phyloP scores from a whole-genome alignment of 768 basidiomycete species.

The Hygrocybe coccinea region DNA sequence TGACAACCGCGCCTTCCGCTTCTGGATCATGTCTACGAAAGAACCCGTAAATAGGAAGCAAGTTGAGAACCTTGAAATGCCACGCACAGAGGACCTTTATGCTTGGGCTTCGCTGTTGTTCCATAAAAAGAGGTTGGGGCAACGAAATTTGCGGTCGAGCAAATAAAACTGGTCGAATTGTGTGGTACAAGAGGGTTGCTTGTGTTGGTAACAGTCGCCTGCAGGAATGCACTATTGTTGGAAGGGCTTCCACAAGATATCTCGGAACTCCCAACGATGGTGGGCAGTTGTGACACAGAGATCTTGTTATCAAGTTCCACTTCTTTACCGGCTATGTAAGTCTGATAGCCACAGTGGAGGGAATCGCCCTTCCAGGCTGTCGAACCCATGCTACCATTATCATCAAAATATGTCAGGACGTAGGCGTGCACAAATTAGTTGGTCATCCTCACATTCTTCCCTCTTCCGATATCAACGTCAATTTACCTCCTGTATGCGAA shows the following conservation, averaged over 20 bases:
- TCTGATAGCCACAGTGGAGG: constrained; percentile 43
- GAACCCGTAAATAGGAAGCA: not conserved
- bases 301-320: constrained; percentile 56
- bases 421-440: not conserved
- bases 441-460: constrained; percentile 56
- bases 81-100: constrained; percentile 48
- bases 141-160: constrained; percentile 33
- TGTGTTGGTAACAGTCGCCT: too few relatives aligned
- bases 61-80: not conserved
- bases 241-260: not conserved
- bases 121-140: constrained; percentile 63
- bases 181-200: not conserved
- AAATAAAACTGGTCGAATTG: constrained; percentile 13
- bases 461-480: constrained; percentile 62
- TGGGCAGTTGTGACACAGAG: constrained; percentile 48
- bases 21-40: constrained; percentile 69
- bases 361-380: constrained; percentile 55
- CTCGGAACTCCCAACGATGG: constrained; percentile 27
- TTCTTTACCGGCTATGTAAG: constrained; percentile 54
- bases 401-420: not conserved
- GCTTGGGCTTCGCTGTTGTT: constrained; percentile 32
- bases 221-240: not conserved
- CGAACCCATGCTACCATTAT: constrained; percentile 52
- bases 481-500: constrained; percentile 43
- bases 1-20: constrained; percentile 73